These are phyloP conservation scores for Linum tenue DNA, from an alignment of 345 rosid genomes.

Conservation along the genomic window DNA sequence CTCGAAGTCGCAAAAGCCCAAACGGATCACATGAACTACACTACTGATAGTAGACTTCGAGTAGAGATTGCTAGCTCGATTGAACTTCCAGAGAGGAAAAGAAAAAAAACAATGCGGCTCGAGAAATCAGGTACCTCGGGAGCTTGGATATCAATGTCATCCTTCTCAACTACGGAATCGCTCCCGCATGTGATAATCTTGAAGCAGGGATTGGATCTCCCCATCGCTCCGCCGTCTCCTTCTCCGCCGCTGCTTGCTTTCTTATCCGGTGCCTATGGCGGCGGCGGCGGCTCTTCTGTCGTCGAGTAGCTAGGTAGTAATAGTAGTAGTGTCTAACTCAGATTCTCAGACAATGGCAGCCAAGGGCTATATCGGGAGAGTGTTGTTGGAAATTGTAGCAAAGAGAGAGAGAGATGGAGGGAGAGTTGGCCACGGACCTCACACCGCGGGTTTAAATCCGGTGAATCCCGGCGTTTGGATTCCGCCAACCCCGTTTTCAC, in stretches of 20 bases:
- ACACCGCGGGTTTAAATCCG: constrained; percentile 23
- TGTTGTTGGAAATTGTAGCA: constrained; percentile 41
- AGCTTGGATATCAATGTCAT: constrained; percentile 30
- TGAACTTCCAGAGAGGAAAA: neutral
- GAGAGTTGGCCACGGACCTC: constrained; percentile 32
- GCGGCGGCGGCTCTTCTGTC: no score
- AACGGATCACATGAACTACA: neutral
- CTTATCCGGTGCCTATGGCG: neutral
- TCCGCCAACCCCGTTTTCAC: constrained; percentile 27
- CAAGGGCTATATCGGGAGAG: neutral
- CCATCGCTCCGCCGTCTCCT: constrained; percentile 27
- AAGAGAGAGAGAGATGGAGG: constrained; percentile 5
- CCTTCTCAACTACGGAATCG: constrained; percentile 31
- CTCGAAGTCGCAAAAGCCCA: neutral
- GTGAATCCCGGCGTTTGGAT: constrained; percentile 15
- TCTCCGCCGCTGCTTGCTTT: neutral
- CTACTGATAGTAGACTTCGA: neutral
- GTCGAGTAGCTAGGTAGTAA: no score
- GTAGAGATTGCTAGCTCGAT: neutral
- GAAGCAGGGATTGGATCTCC: constrained; percentile 68
- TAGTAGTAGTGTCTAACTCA: no score
- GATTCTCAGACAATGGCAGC: neutral
- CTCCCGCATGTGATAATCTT: constrained; percentile 64
- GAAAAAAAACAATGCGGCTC: neutral
- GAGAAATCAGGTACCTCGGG: constrained; percentile 30